These are phyloP conservation scores for Backusella tuberculispora DNA, from an alignment of 192 early-diverging fungal species.

Conservation along the genomic window DNA sequence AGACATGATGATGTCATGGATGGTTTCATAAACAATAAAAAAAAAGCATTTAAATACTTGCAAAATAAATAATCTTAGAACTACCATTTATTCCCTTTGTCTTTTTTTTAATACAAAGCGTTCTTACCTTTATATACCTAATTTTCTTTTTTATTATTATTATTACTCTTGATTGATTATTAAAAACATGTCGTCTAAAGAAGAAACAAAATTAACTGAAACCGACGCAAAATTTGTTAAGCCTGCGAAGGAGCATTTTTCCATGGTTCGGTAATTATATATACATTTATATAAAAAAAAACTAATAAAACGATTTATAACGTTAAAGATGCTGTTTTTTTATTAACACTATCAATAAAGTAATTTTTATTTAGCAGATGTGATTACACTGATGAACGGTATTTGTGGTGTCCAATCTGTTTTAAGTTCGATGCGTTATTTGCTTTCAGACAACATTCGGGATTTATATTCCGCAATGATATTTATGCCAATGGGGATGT, in stretches of 20 bases:
- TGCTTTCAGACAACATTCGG: constrained; percentile 61
- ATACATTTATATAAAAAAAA: not conserved
- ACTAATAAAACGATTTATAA: not conserved
- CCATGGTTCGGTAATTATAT: constrained; percentile 9
- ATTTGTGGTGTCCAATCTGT: constrained; percentile 76
- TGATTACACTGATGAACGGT: constrained; percentile 85
- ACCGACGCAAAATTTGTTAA: not conserved
- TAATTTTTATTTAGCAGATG: constrained; percentile 81
- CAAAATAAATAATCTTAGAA: constrained; percentile 10
- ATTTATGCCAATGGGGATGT: constrained; percentile 69
- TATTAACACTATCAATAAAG: constrained; percentile 24
- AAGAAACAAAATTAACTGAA: not conserved
- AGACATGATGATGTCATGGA: constrained; percentile 12
- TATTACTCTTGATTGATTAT: no score
- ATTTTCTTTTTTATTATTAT: not conserved
- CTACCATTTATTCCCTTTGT: not conserved
- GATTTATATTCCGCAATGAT: constrained; percentile 65
- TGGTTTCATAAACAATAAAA: not conserved
- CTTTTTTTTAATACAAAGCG: not conserved
- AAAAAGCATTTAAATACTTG: not conserved
- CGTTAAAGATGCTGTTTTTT: not conserved
- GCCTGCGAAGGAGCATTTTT: constrained; percentile 13
- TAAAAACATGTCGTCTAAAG: not conserved
- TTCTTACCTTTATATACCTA: not conserved
- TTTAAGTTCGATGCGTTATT: constrained; percentile 72